These are phyloP conservation scores for Septoria linicola DNA, from an alignment of 2,329 filamentous ascomycete species.

Conservation along the genomic window DNA sequence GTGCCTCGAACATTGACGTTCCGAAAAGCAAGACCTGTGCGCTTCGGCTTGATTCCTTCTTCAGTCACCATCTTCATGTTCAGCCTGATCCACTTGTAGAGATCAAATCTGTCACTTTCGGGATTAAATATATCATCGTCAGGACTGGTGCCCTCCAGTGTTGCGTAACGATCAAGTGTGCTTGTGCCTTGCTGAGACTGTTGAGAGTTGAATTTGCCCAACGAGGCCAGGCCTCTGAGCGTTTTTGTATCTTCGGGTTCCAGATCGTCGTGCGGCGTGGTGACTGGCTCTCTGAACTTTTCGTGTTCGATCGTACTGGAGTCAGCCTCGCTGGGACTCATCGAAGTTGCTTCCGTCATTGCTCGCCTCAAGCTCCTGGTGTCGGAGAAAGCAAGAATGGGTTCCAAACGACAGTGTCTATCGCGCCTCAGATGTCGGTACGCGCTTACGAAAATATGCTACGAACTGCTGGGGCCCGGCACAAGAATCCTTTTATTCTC, in stretches of 20 bases:
- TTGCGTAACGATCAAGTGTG: slow-evolving; percentile 8
- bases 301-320: too few relatives aligned
- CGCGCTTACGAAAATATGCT: too few relatives aligned
- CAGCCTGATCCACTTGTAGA: slow-evolving; percentile 12
- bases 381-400: too few relatives aligned
- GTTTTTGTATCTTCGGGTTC: slow-evolving; percentile 6
- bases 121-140: slow-evolving; percentile 10
- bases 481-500: too few relatives aligned
- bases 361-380: too few relatives aligned
- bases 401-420: too few relatives aligned
- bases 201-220: not conserved
- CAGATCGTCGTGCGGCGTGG: not conserved
- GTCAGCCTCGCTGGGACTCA: too few relatives aligned
- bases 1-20: slow-evolving; percentile 66
- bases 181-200: not conserved
- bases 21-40: slow-evolving; percentile 59
- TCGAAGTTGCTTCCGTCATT: too few relatives aligned
- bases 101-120: slow-evolving; percentile 8
- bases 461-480: too few relatives aligned
- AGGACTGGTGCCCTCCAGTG: not conserved
- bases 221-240: slow-evolving; percentile 4
- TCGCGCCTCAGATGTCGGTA: too few relatives aligned
- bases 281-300: too few relatives aligned
- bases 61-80: slow-evolving; percentile 2
- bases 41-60: slow-evolving; percentile 9